Evolutionary conservation across 2,329 filamentous ascomycete species (phyloP).

Genomic region (Acrocalymma vagum): DNA sequence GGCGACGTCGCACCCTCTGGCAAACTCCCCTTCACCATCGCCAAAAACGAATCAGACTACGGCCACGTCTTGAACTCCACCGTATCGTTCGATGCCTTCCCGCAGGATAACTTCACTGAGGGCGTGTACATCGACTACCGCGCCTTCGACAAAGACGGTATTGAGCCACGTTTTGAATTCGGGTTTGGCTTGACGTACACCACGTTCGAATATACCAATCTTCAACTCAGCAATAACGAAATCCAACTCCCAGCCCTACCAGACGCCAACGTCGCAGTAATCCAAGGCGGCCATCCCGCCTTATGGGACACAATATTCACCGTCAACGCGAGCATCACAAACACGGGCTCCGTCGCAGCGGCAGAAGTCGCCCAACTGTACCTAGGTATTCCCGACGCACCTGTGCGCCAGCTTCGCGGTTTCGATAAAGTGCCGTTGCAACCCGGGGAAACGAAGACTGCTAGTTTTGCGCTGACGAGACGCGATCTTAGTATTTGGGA

Average conservation of each 20-base stretch:
- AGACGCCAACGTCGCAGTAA: constrained; percentile 53
- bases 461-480: constrained; percentile 73
- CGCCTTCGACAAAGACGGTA: constrained; percentile 70
- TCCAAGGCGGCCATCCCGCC: constrained; percentile 47
- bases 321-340: constrained; percentile 71
- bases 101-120: constrained; percentile 78
- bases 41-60: constrained; percentile 71
- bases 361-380: constrained; percentile 80
- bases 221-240: constrained; percentile 62
- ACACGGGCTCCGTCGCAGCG: constrained; percentile 70
- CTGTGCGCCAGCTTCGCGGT: constrained; percentile 70
- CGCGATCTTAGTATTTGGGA: constrained; percentile 91
- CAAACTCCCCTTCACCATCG: constrained; percentile 82
- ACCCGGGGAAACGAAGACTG: constrained; percentile 70
- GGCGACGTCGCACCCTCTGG: constrained; percentile 78
- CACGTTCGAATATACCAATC: constrained; percentile 73
- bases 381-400: constrained; percentile 69
- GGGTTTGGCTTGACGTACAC: constrained; percentile 80
- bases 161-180: constrained; percentile 79
- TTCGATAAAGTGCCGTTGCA: constrained; percentile 80
- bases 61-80: constrained; percentile 65
- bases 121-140: constrained; percentile 84
- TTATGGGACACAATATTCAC: constrained; percentile 75
- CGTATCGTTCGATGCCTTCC: constrained; percentile 65
- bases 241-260: constrained; percentile 67